A percentile compares a stretch with the other conserved stretches of the same genome.
Conservation (phyloP, 192 early-diverging fungal species). For the Phycomyces nitens region DNA sequence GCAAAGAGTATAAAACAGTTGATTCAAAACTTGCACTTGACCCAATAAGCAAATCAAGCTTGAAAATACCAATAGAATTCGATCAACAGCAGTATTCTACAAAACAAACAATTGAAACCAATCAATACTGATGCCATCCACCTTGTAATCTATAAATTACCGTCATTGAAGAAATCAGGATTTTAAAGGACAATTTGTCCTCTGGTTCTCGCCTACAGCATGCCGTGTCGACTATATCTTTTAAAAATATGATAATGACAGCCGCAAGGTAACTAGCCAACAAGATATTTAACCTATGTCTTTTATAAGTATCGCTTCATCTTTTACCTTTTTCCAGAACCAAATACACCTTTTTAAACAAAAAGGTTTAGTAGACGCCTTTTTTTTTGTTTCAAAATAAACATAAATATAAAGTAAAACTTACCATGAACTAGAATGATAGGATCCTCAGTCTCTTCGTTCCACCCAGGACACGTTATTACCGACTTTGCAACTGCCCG, state of each 20-base stretch:
- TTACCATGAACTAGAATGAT: slow-evolving; percentile 46
- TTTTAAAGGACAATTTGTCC: slow-evolving; percentile 39
- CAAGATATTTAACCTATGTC: background rate
- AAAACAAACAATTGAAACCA: background rate
- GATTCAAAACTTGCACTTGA: too few species aligned
- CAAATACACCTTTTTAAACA: slow-evolving; percentile 48
- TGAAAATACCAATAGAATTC: slow-evolving; percentile 50
- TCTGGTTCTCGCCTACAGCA: slow-evolving; percentile 22
- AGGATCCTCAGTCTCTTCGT: slow-evolving; percentile 25
- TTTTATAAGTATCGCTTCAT: background rate
- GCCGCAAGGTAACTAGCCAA: slow-evolving; percentile 59
- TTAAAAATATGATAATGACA: slow-evolving; percentile 57
- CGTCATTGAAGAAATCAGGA: slow-evolving; percentile 68
- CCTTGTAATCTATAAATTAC: slow-evolving; percentile 19
- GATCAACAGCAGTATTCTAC: slow-evolving; percentile 74
- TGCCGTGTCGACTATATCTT: slow-evolving; percentile 46
- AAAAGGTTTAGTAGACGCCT: too few species aligned
- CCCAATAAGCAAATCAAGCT: background rate
- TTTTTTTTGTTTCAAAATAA: background rate
- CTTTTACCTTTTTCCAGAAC: slow-evolving; percentile 67
- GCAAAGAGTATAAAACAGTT: background rate
- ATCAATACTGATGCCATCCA: background rate
- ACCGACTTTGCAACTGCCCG: slow-evolving; percentile 37
- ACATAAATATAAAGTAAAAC: background rate
- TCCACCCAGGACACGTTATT: slow-evolving; percentile 39